Conservation (phyloP, 805 yeast species). For the Metschnikowia santaceciliae region DNA sequence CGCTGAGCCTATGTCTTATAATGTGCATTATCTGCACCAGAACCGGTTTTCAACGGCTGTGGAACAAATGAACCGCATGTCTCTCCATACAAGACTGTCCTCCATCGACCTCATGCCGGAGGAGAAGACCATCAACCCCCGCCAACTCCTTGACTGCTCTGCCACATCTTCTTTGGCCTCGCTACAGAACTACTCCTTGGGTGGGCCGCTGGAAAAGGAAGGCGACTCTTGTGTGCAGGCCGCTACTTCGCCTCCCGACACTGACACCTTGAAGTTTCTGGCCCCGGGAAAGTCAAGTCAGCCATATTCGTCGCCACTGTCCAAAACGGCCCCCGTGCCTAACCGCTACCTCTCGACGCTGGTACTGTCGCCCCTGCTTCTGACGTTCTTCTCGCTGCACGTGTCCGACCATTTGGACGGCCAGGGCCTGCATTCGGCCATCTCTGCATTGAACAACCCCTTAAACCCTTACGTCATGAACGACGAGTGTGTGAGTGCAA, state of each 20-base stretch:
- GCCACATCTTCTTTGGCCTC: neutral
- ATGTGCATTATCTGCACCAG: constrained; percentile 11
- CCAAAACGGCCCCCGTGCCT: neutral
- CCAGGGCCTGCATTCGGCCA: neutral
- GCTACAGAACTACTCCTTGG: neutral
- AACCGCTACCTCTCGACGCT: constrained; percentile 13
- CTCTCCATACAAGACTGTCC: constrained; percentile 18
- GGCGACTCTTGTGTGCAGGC: neutral
- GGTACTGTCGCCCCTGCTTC: constrained; percentile 15
- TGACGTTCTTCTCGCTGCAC: constrained; percentile 12
- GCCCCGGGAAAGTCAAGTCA: neutral
- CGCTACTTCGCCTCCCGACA: neutral
- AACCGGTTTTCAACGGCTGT: constrained; percentile 16
- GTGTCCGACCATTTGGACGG: constrained; percentile 2
- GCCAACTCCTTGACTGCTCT: constrained; percentile 19
- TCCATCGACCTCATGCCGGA: constrained; percentile 10
- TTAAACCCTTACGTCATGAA: constrained; percentile 25
- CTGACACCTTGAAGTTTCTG: neutral
- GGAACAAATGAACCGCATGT: constrained; percentile 26
- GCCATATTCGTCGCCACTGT: neutral
- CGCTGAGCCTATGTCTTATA: constrained; percentile 10
- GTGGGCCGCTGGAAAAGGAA: neutral
- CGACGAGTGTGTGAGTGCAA: constrained; percentile 39
- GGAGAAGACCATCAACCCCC: constrained; percentile 32
- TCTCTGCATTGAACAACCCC: constrained; percentile 10